Conservation (phyloP, 352 stramenopile species). For the Phytophthora citrophthora region DNA sequence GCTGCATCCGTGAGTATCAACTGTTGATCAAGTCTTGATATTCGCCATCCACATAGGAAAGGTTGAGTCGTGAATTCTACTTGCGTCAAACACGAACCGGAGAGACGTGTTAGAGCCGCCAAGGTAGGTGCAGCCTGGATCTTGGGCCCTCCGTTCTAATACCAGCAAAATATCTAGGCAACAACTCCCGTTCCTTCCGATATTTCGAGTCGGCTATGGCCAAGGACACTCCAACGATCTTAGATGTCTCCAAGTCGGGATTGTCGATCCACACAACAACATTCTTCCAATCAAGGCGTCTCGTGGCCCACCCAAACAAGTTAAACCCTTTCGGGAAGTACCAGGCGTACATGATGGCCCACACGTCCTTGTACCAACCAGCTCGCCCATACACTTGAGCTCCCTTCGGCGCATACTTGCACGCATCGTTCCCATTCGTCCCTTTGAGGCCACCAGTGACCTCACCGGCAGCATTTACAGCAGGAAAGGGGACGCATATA, state of each 20-base stretch:
- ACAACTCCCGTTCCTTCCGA: neutral
- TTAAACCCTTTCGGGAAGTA: conserved; percentile 15
- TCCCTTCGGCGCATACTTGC: conserved; percentile 2
- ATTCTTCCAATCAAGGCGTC: conserved; percentile 15
- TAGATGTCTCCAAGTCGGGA: neutral
- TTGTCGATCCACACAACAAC: conserved; percentile 16
- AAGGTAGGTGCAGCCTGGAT: neutral
- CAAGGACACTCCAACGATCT: conserved; percentile 7
- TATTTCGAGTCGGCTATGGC: conserved; percentile 2
- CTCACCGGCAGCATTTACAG: conserved; percentile 2
- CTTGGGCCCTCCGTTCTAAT: neutral
- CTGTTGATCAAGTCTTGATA: conserved; percentile 1
- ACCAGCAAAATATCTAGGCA: neutral
- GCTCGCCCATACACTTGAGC: conserved; percentile 15
- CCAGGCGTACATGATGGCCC: conserved; percentile 25
- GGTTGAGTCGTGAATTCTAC: neutral
- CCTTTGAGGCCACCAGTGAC: conserved; percentile 1
- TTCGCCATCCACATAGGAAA: neutral
- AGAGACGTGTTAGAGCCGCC: neutral
- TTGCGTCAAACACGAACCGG: neutral
- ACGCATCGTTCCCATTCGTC: conserved; percentile 1
- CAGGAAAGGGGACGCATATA: conserved; percentile 5
- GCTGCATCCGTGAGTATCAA: conserved; percentile 1
- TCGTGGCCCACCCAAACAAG: neutral
- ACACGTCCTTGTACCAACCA: neutral